phyloP scores from a whole-genome alignment of 352 stramenopile species.

The Thalassiosira ordinaria region DNA sequence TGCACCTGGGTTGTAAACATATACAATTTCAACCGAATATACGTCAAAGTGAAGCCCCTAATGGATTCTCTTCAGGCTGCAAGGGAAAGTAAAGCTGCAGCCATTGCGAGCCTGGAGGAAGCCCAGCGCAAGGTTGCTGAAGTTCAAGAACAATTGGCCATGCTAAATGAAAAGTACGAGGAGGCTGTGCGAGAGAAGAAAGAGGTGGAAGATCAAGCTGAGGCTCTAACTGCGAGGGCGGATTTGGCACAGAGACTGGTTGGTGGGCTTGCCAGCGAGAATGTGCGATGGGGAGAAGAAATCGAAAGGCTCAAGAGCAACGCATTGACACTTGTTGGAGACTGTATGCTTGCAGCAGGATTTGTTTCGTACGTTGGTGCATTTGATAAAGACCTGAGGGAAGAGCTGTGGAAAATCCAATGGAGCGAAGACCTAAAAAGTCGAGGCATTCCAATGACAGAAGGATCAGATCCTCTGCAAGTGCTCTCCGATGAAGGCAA shows the following conservation, averaged over 20 bases:
- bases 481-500: conserved; percentile 96
- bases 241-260: conserved; percentile 94
- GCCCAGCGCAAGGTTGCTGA: conserved; percentile 93
- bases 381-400: conserved; percentile 93
- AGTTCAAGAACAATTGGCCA: conserved; percentile 91
- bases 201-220: conserved; percentile 94
- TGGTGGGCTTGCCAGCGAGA: conserved; percentile 94
- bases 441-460: conserved; percentile 93
- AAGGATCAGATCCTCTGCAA: conserved; percentile 93
- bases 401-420: conserved; percentile 88
- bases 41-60: conserved; percentile 98
- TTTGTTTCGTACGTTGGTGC: conserved; percentile 98
- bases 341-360: conserved; percentile 94
- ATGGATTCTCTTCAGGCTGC: conserved; percentile 97
- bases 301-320: conserved; percentile 95
- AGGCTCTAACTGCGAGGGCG: conserved; percentile 92
- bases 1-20: conserved; percentile 98
- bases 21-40: conserved; percentile 98
- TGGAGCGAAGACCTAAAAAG: conserved; percentile 90
- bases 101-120: conserved; percentile 90
- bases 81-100: conserved; percentile 89
- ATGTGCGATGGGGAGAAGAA: conserved; percentile 95
- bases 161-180: conserved; percentile 92
- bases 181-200: conserved; percentile 95
- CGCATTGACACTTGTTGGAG: conserved; percentile 94